Conservation (phyloP, 768 basidiomycete genomes). For the Mycena vitilis region DNA sequence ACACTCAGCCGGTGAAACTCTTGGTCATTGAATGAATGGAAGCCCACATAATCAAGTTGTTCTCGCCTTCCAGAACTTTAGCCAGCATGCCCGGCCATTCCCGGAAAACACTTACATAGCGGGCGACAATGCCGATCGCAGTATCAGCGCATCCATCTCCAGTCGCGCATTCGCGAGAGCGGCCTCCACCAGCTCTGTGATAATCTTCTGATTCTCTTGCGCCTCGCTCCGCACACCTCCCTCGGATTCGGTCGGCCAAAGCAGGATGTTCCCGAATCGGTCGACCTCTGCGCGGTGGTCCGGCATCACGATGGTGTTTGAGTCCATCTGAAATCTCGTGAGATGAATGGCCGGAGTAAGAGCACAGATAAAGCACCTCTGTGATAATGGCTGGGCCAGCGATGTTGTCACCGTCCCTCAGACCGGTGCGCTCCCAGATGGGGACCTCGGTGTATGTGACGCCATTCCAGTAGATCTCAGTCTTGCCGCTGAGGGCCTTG, state of each 20-base stretch:
- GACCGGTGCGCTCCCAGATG: constrained; percentile 40
- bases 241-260: constrained; percentile 38
- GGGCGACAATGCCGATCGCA: constrained; percentile 42
- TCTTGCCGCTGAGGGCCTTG: constrained; percentile 24
- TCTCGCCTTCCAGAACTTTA: constrained; percentile 36
- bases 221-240: constrained; percentile 25
- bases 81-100: neutral
- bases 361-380: constrained; percentile 33
- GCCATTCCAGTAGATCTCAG: constrained; percentile 38
- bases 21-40: neutral
- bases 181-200: constrained; percentile 40
- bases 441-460: constrained; percentile 37
- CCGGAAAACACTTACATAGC: constrained; percentile 33
- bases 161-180: constrained; percentile 40
- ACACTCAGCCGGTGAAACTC: constrained; percentile 27
- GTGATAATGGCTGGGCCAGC: constrained; percentile 43
- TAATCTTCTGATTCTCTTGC: constrained; percentile 34
- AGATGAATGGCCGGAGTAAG: neutral
- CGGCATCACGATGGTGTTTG: constrained; percentile 42
- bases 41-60: constrained; percentile 38
- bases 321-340: constrained; percentile 37
- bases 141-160: constrained; percentile 46
- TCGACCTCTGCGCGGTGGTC: constrained; percentile 44
- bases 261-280: constrained; percentile 42
- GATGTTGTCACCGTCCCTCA: constrained; percentile 39